Evolutionary conservation across 2,329 filamentous ascomycete genomes (phyloP).

Genomic region (Ilyonectria robusta): DNA sequence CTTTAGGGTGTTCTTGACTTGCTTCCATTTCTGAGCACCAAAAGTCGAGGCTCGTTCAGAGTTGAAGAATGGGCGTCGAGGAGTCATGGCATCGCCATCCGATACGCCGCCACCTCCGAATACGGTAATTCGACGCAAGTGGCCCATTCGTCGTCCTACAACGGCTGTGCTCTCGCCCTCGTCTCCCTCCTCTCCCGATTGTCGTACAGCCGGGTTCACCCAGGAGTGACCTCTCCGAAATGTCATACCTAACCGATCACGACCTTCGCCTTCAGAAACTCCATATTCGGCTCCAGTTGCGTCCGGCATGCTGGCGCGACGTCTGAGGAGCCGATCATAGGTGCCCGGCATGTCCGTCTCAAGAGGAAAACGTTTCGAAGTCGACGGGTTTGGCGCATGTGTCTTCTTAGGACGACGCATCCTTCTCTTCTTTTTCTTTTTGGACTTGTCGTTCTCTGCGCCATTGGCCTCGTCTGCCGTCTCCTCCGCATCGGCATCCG

Average conservation of each 20-base stretch:
- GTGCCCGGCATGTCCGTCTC: constrained; percentile 59
- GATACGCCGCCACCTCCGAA: constrained; percentile 76
- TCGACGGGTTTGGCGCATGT: constrained; percentile 76
- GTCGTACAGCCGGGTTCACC: constrained; percentile 65
- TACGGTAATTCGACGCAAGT: constrained; percentile 76
- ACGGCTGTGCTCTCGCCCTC: constrained; percentile 66
- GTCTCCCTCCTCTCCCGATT: constrained; percentile 64
- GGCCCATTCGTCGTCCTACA: constrained; percentile 69
- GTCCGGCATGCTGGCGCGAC: constrained; percentile 77
- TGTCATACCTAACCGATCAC: constrained; percentile 68
- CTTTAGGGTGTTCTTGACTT: constrained; percentile 91
- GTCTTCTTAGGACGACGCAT: constrained; percentile 69
- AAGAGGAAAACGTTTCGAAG: constrained; percentile 64
- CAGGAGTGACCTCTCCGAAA: constrained; percentile 73
- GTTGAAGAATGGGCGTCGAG: constrained; percentile 70
- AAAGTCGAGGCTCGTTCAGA: constrained; percentile 80
- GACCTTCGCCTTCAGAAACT: constrained; percentile 82
- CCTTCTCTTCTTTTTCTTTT: constrained; percentile 74
- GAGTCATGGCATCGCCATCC: constrained; percentile 72
- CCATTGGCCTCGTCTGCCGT: constrained; percentile 82
- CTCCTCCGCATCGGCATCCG: constrained; percentile 83
- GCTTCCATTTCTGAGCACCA: constrained; percentile 88
- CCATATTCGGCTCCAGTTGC: constrained; percentile 71
- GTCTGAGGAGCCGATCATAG: constrained; percentile 67
- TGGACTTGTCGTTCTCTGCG: constrained; percentile 56